Evolutionary conservation across 306 rosid genomes (phyloP).

Genomic region (Dryas octopetala): DNA sequence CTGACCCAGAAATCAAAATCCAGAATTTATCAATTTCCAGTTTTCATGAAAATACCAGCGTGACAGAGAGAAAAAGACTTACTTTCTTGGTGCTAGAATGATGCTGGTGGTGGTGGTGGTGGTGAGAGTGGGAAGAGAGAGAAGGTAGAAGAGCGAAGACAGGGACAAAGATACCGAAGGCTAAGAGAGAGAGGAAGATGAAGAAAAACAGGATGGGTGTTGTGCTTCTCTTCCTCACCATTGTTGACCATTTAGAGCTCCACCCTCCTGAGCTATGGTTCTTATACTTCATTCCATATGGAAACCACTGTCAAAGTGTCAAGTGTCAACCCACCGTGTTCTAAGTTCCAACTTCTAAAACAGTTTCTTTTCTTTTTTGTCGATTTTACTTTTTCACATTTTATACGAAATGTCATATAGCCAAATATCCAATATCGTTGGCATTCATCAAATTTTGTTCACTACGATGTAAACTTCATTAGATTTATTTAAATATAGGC

Average conservation of each 20-base stretch:
- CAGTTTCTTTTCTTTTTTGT: no score
- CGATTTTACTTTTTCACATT: no score
- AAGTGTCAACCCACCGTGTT: no score
- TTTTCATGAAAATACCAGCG: not conserved
- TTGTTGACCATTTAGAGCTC: conserved; percentile 44
- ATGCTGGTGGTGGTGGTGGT: conserved; percentile 21
- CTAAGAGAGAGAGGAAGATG: conserved; percentile 40
- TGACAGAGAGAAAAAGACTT: conserved; percentile 9
- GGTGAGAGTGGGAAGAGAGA: conserved; percentile 21
- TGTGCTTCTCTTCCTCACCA: conserved; percentile 50
- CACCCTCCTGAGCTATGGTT: conserved; percentile 2
- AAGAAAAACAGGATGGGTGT: conserved; percentile 43
- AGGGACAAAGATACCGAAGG: conserved; percentile 45
- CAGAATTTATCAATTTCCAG: conserved; percentile 1
- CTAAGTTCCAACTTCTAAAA: no score
- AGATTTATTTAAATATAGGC: no score
- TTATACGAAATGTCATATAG: no score
- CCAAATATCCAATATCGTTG: no score
- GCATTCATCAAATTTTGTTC: no score
- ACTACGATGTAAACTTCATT: no score
- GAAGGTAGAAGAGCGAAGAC: conserved; percentile 66
- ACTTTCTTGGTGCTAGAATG: conserved; percentile 37
- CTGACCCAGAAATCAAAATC: conserved; percentile 17
- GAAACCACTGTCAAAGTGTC: no score
- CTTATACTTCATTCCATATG: conserved; percentile 8